phyloP scores from a whole-genome alignment of 345 rosid species.

The Aurinia saxatilis region DNA sequence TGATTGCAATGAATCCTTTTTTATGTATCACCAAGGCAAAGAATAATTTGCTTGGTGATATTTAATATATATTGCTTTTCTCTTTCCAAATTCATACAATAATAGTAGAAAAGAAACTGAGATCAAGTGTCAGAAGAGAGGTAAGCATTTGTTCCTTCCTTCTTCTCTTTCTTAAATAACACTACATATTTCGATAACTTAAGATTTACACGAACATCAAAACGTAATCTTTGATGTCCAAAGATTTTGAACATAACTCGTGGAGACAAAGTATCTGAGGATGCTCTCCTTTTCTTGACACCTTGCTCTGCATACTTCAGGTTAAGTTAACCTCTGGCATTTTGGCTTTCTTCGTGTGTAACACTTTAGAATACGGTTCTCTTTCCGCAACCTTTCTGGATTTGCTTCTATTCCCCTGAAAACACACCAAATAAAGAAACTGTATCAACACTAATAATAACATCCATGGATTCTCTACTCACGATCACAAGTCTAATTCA shows the following conservation, averaged over 20 bases:
- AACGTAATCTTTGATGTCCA: not conserved
- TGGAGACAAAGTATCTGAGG: not conserved
- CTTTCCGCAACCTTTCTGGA: not conserved
- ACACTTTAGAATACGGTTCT: constrained; percentile 1
- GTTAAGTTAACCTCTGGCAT: constrained; percentile 14
- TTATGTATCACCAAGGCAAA: not conserved
- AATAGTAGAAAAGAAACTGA: not conserved
- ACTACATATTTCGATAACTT: not conserved
- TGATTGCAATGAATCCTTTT: not conserved
- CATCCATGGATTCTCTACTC: not conserved
- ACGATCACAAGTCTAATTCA: not conserved
- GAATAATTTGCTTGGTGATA: constrained; percentile 18
- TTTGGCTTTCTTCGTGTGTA: constrained; percentile 10
- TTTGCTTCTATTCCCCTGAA: constrained; percentile 8
- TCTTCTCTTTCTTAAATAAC: not conserved
- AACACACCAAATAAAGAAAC: not conserved
- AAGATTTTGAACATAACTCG: constrained; percentile 1
- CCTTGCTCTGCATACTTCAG: too few species aligned
- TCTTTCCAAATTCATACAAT: constrained; percentile 8
- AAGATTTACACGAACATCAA: not conserved
- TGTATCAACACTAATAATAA: not conserved
- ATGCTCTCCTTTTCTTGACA: not conserved
- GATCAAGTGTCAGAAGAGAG: constrained; percentile 12
- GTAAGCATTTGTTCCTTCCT: constrained; percentile 21
- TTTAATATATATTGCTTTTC: not conserved